Evolutionary conservation across 805 yeast species (phyloP), one percentile per base, ranked within the genome.

Genomic region (Kluyveromyces lactis): DNA sequence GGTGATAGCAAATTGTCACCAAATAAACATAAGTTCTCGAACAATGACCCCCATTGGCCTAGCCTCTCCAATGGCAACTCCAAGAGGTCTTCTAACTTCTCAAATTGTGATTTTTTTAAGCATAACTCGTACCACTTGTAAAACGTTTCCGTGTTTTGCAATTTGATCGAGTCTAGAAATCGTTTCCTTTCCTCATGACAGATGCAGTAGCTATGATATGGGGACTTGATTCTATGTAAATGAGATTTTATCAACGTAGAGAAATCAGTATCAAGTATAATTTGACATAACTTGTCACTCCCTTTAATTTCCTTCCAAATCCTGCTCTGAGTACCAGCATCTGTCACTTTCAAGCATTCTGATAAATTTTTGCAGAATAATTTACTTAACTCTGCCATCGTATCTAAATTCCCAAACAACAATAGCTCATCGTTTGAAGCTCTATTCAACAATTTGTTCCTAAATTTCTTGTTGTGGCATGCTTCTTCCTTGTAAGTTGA

Each of bases 391-490:
- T 65, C 63, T 4, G 59, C 40, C 24, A 72, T 58, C 1, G 68
- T 60, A 12, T 58, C 66, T 28, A 69, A 47, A 44, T 71, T 69
- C 1, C 73, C 71, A 54, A 73, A 72, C 2, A 73, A 45, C 6
- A 63, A 39, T 4, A 62, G 33, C 39, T 64, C 65, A 24, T 71
- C 72, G 18, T 53, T 53, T 1, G 55, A 44, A 7, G 39, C 42
- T 2, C 26, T 32, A 2, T 42, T 42, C 18, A 62, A 47, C 9
- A 71, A 48, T 11, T 62, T 57, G 33, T 60, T 48, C 17, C 51
- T 53, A 32, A 55, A 57, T 19, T 53, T 52, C 21, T 42, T 46
- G 4, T 60, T 55, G 33, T 53, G 58, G 30, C 51, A 51, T 18
- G 67, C 45, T 9, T 60, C 47, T 4, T 61, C 55, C 8, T 65